These are phyloP conservation scores for Mucuna pruriens DNA, from an alignment of 306 rosid species.

Conservation along the genomic window DNA sequence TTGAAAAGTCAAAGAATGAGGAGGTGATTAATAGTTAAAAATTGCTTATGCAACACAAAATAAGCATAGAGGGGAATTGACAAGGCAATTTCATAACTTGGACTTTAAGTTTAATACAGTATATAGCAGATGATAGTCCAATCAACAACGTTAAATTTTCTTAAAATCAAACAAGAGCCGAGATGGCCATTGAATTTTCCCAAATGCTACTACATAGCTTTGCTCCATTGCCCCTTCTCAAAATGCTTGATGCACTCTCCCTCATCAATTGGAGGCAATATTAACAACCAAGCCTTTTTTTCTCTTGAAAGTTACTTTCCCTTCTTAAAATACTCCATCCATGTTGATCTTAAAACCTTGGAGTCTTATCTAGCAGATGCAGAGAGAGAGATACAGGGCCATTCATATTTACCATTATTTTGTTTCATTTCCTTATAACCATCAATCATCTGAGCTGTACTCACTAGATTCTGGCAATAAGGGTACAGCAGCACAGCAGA, in stretches of 20 bases:
- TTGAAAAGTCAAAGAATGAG: no score
- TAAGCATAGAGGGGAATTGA: not conserved
- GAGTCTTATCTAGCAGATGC: conserved; percentile 17
- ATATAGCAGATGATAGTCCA: no score
- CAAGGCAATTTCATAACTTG: not conserved
- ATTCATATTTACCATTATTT: conserved; percentile 38
- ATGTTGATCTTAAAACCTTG: conserved; percentile 19
- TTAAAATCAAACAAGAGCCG: no score
- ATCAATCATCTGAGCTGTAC: conserved; percentile 83
- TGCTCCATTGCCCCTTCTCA: conserved; percentile 8
- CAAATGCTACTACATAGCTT: conserved; percentile 15
- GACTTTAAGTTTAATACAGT: not conserved
- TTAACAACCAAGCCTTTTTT: not conserved
- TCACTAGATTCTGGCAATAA: conserved; percentile 78
- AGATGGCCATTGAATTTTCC: conserved; percentile 39
- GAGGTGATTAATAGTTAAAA: not conserved
- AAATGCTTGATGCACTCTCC: conserved; percentile 22
- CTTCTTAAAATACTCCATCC: not conserved
- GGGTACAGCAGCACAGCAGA: conserved; percentile 86
- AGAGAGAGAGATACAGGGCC: not conserved
- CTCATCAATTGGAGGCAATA: not conserved
- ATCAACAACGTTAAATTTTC: no score
- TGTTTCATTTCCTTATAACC: conserved; percentile 16
- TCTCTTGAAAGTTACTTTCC: not conserved
- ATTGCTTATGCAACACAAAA: not conserved